Evolutionary conservation across 805 yeast species (phyloP), one percentile per base, ranked within the genome.

Genomic region (Sugiyamaella smithiae): DNA sequence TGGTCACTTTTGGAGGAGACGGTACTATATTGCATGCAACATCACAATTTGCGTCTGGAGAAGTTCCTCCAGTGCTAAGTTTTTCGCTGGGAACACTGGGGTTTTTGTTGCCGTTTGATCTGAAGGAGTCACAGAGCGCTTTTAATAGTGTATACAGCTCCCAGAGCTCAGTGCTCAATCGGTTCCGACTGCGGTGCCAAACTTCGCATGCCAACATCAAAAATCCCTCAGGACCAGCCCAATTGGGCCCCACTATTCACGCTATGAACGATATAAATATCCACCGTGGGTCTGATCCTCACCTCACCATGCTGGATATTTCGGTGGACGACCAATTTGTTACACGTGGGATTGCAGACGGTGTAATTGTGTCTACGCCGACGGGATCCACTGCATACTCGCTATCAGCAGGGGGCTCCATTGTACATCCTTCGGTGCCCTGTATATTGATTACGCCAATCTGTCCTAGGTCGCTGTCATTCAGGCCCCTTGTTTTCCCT

Each of bases 351-450:
- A 85, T 91, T 0, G 96, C 95, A 1, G 98, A 91, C 66, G 98
- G 98, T 32, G 76, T 90, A 6, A 79, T 82, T 4, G 73, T 88
- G 40, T 76, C 93, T 2, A 86, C 97, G 0, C 98, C 98, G 14
- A 90, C 97, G 0, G 98, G 98, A 0, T 87, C 96, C 7, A 90
- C 97, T 0, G 97, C 97, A 0, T 90, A 90, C 62, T 86, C 96
- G 0, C 70, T 90, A 45, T 79, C 88, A 24, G 80, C 95, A 0
- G 97, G 98, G 11, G 98, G 98, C 1, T 81, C 96, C 11, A 90
- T 90, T 51, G 91, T 88, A 1, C 95, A 90, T 55, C 97, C 98
- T 0, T 68, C 82, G 45, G 95, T 90, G 6, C 84, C 88, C 12
- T 84, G 93, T 52, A 82, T 88, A 8, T 68, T 90, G 41, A 66